These are phyloP conservation scores for Alternaria angustiovoidea DNA, from an alignment of 2,329 filamentous ascomycete genomes.

Conservation along the genomic window DNA sequence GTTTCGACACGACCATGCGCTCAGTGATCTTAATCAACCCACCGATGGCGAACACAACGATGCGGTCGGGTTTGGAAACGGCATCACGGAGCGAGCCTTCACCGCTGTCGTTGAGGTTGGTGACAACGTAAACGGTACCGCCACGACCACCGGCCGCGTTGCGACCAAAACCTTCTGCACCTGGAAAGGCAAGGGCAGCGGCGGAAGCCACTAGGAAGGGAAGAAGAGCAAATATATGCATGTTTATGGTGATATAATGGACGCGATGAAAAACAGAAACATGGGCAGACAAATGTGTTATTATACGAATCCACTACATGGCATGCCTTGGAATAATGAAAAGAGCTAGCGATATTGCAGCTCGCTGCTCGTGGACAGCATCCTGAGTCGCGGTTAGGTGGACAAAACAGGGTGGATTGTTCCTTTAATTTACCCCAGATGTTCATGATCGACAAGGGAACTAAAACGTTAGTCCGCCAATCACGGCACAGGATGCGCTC, in stretches of 20 bases:
- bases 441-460: constrained; percentile 16
- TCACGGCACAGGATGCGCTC: not conserved
- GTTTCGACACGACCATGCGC: constrained; percentile 59
- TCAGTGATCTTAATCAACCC: constrained; percentile 60
- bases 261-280: not conserved
- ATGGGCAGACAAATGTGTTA: not conserved
- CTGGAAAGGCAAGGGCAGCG: constrained; percentile 56
- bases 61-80: constrained; percentile 58
- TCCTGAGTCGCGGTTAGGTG: not conserved
- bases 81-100: constrained; percentile 61
- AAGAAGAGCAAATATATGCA: constrained; percentile 26
- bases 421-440: constrained; percentile 22
- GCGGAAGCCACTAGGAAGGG: constrained; percentile 27
- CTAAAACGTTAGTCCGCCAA: constrained; percentile 23
- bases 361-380: not conserved
- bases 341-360: not conserved
- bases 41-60: constrained; percentile 60
- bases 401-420: constrained; percentile 4
- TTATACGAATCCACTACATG: not conserved
- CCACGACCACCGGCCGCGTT: constrained; percentile 58
- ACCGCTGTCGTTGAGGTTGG: constrained; percentile 59
- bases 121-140: constrained; percentile 59
- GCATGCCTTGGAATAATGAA: not conserved
- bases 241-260: constrained; percentile 1
- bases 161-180: constrained; percentile 61